These are phyloP conservation scores for Metschnikowia lunata DNA, from an alignment of 805 yeast genomes.

Conservation along the genomic window DNA sequence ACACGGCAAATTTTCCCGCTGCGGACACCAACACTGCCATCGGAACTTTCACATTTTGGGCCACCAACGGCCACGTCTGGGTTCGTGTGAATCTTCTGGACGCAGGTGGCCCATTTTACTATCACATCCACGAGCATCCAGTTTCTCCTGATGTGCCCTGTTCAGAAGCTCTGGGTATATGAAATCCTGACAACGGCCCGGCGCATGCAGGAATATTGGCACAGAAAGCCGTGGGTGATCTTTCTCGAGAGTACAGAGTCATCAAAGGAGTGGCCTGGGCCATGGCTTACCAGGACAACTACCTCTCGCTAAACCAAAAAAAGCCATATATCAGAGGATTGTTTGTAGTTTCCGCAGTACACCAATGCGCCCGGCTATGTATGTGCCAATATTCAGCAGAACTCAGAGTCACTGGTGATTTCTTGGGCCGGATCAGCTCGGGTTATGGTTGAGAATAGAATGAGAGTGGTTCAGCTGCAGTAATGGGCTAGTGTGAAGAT, in stretches of 20 bases:
- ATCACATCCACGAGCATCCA: slow-evolving; percentile 59
- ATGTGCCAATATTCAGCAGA: too few species aligned
- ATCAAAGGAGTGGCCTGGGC: slow-evolving; percentile 66
- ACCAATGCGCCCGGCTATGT: too few species aligned
- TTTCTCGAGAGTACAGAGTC: slow-evolving; percentile 72
- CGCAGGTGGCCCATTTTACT: slow-evolving; percentile 60
- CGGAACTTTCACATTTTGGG: slow-evolving; percentile 13
- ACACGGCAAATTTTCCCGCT: not conserved
- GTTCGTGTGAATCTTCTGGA: slow-evolving; percentile 67
- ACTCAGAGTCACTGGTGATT: too few species aligned
- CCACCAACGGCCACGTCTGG: slow-evolving; percentile 45
- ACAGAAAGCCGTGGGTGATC: slow-evolving; percentile 65
- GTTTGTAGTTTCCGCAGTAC: not conserved
- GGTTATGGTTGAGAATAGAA: too few species aligned
- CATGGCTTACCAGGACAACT: slow-evolving; percentile 57
- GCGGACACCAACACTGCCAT: slow-evolving; percentile 1
- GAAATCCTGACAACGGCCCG: slow-evolving; percentile 56
- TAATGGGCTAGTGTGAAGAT: too few species aligned
- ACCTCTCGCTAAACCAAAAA: slow-evolving; percentile 51
- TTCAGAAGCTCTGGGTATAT: slow-evolving; percentile 48
- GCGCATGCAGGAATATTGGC: slow-evolving; percentile 47
- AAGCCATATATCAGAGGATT: slow-evolving; percentile 1
- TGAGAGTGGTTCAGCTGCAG: too few species aligned
- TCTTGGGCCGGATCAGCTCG: too few species aligned
- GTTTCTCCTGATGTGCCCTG: slow-evolving; percentile 49